A percentile compares a stretch with the other conserved stretches of the same genome.
Evolutionary conservation across 1,284 basidiomycete species (phyloP).

Genomic region (Austroboletus novae-zelandiae): DNA sequence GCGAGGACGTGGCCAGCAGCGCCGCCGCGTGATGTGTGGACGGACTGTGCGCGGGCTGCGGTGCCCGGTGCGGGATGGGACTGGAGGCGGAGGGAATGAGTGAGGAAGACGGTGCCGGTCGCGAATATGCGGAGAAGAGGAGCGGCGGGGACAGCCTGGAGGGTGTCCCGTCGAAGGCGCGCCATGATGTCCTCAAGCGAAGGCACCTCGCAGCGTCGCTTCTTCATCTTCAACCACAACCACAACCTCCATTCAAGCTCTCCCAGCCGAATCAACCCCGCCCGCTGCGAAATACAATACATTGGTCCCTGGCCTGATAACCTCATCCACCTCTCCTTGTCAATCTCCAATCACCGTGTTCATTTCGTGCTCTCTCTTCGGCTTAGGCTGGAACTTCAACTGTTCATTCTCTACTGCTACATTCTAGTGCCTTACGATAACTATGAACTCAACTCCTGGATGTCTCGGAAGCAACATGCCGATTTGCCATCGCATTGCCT

Average conservation of each 20-base stretch:
- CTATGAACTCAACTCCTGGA: too few relatives aligned
- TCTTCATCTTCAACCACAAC: constrained; percentile 1
- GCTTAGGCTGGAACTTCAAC: too few relatives aligned
- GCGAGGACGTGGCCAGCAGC: constrained; percentile 69
- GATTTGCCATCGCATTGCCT: too few relatives aligned
- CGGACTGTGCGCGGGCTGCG: constrained; percentile 66
- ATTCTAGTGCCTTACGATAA: too few relatives aligned
- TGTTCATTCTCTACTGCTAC: too few relatives aligned
- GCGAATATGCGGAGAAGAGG: constrained; percentile 57
- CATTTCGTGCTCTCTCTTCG: too few relatives aligned
- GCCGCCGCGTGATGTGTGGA: constrained; percentile 64
- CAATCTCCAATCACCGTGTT: too few relatives aligned
- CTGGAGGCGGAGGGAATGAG: constrained; percentile 63
- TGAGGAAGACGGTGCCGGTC: constrained; percentile 74
- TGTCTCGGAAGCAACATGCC: too few relatives aligned
- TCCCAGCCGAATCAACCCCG: too few relatives aligned
- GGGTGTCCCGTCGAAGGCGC: constrained; percentile 38
- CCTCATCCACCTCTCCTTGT: too few relatives aligned
- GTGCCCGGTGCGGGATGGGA: constrained; percentile 57
- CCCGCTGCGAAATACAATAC: too few relatives aligned
- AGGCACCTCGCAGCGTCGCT: background rate
- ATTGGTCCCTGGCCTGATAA: too few relatives aligned
- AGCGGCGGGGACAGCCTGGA: constrained; percentile 19
- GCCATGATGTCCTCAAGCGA: constrained; percentile 13
- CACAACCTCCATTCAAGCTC: background rate